A percentile compares a stretch with the other conserved stretches of the same genome.
phyloP scores from a whole-genome alignment of 805 yeast genomes.

The Ogataea trehalophila region DNA sequence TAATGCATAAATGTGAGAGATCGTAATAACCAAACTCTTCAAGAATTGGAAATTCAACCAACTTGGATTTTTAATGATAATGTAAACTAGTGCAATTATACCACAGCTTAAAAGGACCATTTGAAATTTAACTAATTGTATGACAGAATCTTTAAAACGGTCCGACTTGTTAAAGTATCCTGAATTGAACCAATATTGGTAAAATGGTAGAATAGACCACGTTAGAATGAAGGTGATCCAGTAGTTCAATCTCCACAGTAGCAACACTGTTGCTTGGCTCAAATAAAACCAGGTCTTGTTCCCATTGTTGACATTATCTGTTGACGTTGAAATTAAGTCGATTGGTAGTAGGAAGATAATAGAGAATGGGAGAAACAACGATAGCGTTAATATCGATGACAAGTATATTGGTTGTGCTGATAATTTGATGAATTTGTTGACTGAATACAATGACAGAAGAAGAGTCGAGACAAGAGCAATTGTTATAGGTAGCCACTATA shows the following conservation, averaged over 20 bases:
- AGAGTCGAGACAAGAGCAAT: constrained; percentile 22
- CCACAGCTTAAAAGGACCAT: constrained; percentile 49
- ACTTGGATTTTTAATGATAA: constrained; percentile 36
- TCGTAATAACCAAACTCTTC: constrained; percentile 64
- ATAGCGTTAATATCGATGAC: constrained; percentile 44
- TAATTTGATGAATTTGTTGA: constrained; percentile 33
- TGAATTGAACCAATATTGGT: constrained; percentile 68
- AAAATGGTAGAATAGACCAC: constrained; percentile 68
- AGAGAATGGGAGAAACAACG: constrained; percentile 72
- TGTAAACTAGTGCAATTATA: constrained; percentile 51
- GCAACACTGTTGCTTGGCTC: constrained; percentile 40
- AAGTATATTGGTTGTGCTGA: constrained; percentile 37
- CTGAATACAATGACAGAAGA: constrained; percentile 29
- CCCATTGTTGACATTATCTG: constrained; percentile 32
- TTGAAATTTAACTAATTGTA: constrained; percentile 56
- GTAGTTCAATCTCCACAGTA: constrained; percentile 69
- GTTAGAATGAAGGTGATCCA: constrained; percentile 80
- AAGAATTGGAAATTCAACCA: constrained; percentile 40
- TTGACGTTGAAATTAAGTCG: constrained; percentile 62
- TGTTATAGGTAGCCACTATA: constrained; percentile 24
- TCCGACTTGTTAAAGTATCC: constrained; percentile 52
- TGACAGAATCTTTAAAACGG: constrained; percentile 52
- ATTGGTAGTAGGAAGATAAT: constrained; percentile 70
- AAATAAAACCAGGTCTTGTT: constrained; percentile 34
- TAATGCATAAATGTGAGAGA: constrained; percentile 73